These are phyloP conservation scores for Phytophthora ramorum DNA, from an alignment of 352 stramenopile species.

Conservation along the genomic window DNA sequence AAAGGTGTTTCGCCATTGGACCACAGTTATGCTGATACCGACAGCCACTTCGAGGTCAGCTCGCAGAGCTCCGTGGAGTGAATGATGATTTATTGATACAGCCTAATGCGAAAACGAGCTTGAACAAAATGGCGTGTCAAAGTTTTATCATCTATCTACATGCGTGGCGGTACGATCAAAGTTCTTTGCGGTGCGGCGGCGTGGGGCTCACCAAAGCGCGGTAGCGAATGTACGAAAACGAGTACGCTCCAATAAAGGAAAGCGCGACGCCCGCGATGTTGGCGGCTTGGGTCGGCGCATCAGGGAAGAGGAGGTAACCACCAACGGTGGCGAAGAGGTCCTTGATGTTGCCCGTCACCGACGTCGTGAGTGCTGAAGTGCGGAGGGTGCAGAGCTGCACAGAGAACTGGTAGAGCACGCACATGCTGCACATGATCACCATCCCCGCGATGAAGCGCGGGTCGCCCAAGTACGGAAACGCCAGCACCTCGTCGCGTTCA, in stretches of 20 bases:
- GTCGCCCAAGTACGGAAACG: conserved; percentile 40
- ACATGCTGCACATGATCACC: conserved; percentile 67
- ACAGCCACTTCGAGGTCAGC: conserved; percentile 87
- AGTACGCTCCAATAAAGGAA: conserved; percentile 77
- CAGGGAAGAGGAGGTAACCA: conserved; percentile 66
- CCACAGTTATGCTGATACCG: conserved; percentile 76
- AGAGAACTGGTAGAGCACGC: conserved; percentile 79
- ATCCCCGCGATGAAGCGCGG: conserved; percentile 42
- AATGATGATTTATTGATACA: conserved; percentile 50
- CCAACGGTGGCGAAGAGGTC: conserved; percentile 68
- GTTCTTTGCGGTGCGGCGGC: conserved; percentile 18
- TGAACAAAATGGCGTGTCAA: conserved; percentile 19
- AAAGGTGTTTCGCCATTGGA: conserved; percentile 80
- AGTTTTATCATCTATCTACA: conserved; percentile 11
- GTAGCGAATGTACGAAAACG: conserved; percentile 80
- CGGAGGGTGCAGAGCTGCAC: conserved; percentile 72
- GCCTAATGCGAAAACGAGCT: conserved; percentile 24
- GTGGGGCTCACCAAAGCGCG: conserved; percentile 38
- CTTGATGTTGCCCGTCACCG: conserved; percentile 81
- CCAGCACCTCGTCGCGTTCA: conserved; percentile 47
- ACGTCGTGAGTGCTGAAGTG: conserved; percentile 77
- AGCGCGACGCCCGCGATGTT: conserved; percentile 66
- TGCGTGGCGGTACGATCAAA: conserved; percentile 1
- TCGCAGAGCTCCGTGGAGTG: conserved; percentile 75
- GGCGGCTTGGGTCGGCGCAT: conserved; percentile 46